A percentile compares a stretch with the other conserved stretches of the same genome.
These are phyloP conservation scores for Rhodomyrtus psidioides DNA, from an alignment of 441 rosid species.

Conservation along the genomic window DNA sequence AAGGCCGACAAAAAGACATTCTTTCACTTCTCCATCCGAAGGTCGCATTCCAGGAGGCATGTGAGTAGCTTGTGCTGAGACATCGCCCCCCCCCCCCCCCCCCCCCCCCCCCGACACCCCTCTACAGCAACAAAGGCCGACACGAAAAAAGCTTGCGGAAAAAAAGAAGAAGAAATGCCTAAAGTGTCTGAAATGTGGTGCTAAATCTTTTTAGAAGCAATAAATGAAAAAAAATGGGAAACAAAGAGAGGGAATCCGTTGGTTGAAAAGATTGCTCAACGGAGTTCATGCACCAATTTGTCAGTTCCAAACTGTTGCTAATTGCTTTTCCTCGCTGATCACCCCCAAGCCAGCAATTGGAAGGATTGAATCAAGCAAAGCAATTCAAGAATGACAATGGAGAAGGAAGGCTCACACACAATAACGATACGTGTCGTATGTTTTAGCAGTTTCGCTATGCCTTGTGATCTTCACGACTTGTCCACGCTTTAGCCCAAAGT, in stretches of 20 bases:
- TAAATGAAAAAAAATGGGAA: neutral
- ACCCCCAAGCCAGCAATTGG: neutral
- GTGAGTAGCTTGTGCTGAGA: neutral
- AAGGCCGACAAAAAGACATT: neutral
- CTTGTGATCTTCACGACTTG: constrained; percentile 51
- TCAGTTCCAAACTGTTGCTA: neutral
- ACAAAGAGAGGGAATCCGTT: neutral
- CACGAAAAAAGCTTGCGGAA: neutral
- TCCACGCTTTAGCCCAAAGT: constrained; percentile 48
- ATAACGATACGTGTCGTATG: constrained; percentile 44
- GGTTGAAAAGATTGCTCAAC: neutral
- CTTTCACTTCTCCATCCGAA: neutral
- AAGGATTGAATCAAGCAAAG: neutral
- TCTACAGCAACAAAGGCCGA: neutral
- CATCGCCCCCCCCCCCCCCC: too few relatives aligned
- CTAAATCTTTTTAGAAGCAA: neutral
- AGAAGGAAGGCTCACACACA: constrained; percentile 27
- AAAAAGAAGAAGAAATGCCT: neutral
- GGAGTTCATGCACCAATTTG: neutral
- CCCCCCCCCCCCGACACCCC: too few relatives aligned
- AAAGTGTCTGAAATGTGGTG: neutral
- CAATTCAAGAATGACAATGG: neutral
- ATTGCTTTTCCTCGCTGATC: neutral
- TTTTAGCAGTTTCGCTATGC: constrained; percentile 40
- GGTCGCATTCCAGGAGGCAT: neutral